phyloP scores from a whole-genome alignment of 306 rosid genomes.

The Hylodesmum podocarpum region DNA sequence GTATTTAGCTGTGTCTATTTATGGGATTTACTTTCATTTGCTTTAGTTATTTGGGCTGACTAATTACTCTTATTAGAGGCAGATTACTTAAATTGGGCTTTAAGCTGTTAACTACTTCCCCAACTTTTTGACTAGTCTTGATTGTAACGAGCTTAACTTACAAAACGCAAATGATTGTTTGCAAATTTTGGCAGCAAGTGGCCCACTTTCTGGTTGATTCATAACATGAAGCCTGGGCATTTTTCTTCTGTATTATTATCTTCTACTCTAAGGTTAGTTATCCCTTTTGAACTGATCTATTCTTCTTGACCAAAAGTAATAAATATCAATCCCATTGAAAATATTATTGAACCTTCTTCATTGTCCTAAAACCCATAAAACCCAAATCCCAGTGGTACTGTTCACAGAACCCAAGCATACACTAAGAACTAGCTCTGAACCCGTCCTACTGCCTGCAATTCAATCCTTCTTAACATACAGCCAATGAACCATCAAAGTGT shows the following conservation, averaged over 20 bases:
- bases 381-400: neutral
- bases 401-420: neutral
- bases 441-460: neutral
- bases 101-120: neutral
- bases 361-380: neutral
- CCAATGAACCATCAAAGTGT: neutral
- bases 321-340: neutral
- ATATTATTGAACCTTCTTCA: neutral
- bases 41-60: too few relatives aligned
- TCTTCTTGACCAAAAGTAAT: neutral
- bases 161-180: neutral
- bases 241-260: neutral
- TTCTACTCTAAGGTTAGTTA: neutral
- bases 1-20: neutral
- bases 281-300: neutral
- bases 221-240: neutral
- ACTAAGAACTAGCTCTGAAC: slow-evolving; percentile 1
- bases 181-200: neutral
- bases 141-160: neutral
- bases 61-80: neutral
- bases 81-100: neutral
- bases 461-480: neutral
- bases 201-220: neutral
- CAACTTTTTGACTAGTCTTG: neutral
- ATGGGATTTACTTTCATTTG: neutral